A percentile compares a stretch with the other conserved stretches of the same genome.
Conservation (phyloP, 192 early-diverging fungal genomes). For the Mortierella hygrophila region DNA sequence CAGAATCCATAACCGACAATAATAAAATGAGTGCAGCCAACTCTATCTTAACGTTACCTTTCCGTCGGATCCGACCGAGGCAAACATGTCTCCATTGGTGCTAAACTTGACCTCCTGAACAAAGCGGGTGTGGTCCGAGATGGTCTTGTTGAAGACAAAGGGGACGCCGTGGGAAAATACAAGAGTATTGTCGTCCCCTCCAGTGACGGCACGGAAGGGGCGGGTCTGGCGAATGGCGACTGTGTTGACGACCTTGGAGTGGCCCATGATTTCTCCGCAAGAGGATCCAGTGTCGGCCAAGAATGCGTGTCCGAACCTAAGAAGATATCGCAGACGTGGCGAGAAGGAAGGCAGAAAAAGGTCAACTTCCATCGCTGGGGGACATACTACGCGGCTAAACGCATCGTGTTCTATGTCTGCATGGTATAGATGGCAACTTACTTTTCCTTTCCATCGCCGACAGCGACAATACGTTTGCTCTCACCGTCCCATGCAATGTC, state of each 20-base stretch:
- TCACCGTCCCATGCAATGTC: constrained; percentile 97
- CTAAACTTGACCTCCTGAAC: constrained; percentile 91
- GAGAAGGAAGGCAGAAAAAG: neutral
- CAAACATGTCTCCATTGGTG: constrained; percentile 86
- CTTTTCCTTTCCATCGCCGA: constrained; percentile 92
- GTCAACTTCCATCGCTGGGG: neutral
- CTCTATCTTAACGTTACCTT: constrained; percentile 62
- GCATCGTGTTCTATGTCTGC: neutral
- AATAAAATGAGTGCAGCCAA: neutral
- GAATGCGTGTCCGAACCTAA: constrained; percentile 91
- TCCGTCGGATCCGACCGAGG: constrained; percentile 86
- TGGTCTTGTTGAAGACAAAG: constrained; percentile 81
- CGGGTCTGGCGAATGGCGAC: constrained; percentile 90
- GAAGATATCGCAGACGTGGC: neutral
- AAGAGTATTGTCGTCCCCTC: constrained; percentile 89
- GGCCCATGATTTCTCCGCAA: constrained; percentile 91
- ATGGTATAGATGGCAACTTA: constrained; percentile 27
- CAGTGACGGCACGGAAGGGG: constrained; percentile 93
- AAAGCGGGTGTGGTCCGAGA: constrained; percentile 89
- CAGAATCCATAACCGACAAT: neutral
- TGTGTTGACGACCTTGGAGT: constrained; percentile 89
- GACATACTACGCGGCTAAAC: no score
- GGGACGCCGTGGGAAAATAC: constrained; percentile 95
- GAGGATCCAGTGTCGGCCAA: constrained; percentile 91
- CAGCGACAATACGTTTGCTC: constrained; percentile 96